Evolutionary conservation across 1,139 yeast species (phyloP), one percentile per base, ranked within the genome.

Genomic region (Pichia cactophila): DNA sequence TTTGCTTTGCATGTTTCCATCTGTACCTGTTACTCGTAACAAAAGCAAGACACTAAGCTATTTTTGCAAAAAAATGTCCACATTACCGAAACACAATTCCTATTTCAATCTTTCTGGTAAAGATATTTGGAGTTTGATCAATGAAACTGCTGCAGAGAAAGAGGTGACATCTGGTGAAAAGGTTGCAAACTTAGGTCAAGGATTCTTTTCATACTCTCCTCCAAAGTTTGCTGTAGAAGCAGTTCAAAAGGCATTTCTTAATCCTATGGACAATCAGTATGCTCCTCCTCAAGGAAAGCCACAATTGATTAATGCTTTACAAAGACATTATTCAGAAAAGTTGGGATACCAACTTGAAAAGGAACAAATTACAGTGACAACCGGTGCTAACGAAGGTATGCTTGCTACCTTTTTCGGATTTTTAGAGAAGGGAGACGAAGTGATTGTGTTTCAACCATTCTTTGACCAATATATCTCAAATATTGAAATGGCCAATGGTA

Each of bases 311-410:
- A 70, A 78, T 39, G 82, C 92, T 28, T 68, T 92, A 42, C 78
- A 90, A 23, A 73, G 77, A 31, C 78, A 86, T 33, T 92, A 92
- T 68, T 71, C 86, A 17, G 79, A 83, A 42, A 75, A 77, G 44
- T 83, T 81, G 57, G 74, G 87, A 45, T 51, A 54, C 35, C 66
- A 71, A n/a, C 71, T 88, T 17, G 75, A 77, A 28, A 69, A 74
- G n/a, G 74, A 79, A 40, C 84, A 88, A 60, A 74, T 92, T 43
- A 80, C 84, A 51, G 82, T 90, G 46, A 87, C 97, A 41, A 90
- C 97, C 1, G 98, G 98, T 50, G 98, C 98, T 43, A 92, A 92
- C 61, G 97, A 92, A 69, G 98, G 97, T 41, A 86, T 92, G 74
- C 75, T 87, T 51, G 69, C 96, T 1, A 80, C 86, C 5, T 82